phyloP scores from a whole-genome alignment of 2,329 filamentous ascomycete species.

The Trichoderma arundinaceum region DNA sequence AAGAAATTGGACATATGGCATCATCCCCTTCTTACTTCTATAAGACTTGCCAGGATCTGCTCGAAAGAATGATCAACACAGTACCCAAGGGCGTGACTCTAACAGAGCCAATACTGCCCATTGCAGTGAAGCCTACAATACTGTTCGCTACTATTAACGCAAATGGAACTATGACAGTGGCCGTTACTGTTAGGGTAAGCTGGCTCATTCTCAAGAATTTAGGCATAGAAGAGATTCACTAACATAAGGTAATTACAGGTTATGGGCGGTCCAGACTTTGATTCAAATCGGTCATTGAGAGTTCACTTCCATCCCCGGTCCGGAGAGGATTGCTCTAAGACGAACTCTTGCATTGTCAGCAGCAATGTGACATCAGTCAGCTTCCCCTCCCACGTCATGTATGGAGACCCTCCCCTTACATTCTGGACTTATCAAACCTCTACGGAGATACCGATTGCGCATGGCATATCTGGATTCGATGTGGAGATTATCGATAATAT shows the following conservation, averaged over 20 bases:
- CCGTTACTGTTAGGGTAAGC: slow-evolving; percentile 29
- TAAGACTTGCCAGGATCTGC: slow-evolving; percentile 26
- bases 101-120: slow-evolving; percentile 27
- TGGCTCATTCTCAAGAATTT: background rate
- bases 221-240: background rate
- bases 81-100: slow-evolving; percentile 31
- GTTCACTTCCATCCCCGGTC: slow-evolving; percentile 31
- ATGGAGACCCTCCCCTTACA: slow-evolving; percentile 24
- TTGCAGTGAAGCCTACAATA: slow-evolving; percentile 30
- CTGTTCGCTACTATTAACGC: slow-evolving; percentile 30
- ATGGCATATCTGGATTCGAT: slow-evolving; percentile 31
- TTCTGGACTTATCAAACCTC: slow-evolving; percentile 30
- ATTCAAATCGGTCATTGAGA: slow-evolving; percentile 31
- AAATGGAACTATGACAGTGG: slow-evolving; percentile 31
- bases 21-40: slow-evolving; percentile 29
- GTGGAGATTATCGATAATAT: slow-evolving; percentile 30
- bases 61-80: slow-evolving; percentile 34
- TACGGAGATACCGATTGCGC: slow-evolving; percentile 12
- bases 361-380: background rate
- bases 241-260: background rate
- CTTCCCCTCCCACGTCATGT: slow-evolving; percentile 10
- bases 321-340: slow-evolving; percentile 19
- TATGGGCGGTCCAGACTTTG: slow-evolving; percentile 2
- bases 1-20: slow-evolving; percentile 25
- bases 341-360: slow-evolving; percentile 15